Base-by-base conservation (phyloP, 192 early-diverging fungal genomes). In the Linnemannia zychae region DNA sequence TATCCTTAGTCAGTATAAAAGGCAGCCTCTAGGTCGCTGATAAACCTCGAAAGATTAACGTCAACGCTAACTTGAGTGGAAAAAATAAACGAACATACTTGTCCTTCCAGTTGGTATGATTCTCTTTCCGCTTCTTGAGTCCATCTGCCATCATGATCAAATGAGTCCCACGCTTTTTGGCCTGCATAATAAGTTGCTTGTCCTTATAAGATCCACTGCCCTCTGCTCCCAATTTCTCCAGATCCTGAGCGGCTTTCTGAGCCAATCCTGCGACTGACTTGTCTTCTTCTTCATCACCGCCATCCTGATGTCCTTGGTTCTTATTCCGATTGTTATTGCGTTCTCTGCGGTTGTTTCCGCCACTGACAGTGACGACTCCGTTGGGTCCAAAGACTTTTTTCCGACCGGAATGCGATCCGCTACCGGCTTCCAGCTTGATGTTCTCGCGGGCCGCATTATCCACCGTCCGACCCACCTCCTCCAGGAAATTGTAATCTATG, bases 401-500 rank as follows among this genome's bases (percentile, higher is more conserved):
- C 77, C 70, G 66, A 24, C 79, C 75, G 6, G 70, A 48, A 24
- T 76, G 49, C 3, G 46, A n/a, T 67, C 49, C 57, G 13, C 57
- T 63, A 3, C 57, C 83, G 13, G 34, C 24, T 31, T 73, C 78
- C 31, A 75, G 69, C 72, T 83, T 80, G 47, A 88, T 34, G 17
- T 90, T 91, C 18, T 90, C 87, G 50, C 90, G 87, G 37, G 91
- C 69, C 22, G 91, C 72, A 72, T 87, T 82, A 67, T 92, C 89
- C 16, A 92, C 83, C 44, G 88, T 89, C 33, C 94, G 82, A 18
- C 89, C 80, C 4, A 92, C 77, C 66, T 96, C 95, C 76, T 95
- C 93, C 71, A 96, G 74, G 78, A 93, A 93, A 7, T 86, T 87
- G 86, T 95, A 95, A 76, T 96, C 92, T 92, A 82, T 52, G 47